phyloP scores from a whole-genome alignment of 1,139 yeast genomes.

The Suhomyces bolitotheri region DNA sequence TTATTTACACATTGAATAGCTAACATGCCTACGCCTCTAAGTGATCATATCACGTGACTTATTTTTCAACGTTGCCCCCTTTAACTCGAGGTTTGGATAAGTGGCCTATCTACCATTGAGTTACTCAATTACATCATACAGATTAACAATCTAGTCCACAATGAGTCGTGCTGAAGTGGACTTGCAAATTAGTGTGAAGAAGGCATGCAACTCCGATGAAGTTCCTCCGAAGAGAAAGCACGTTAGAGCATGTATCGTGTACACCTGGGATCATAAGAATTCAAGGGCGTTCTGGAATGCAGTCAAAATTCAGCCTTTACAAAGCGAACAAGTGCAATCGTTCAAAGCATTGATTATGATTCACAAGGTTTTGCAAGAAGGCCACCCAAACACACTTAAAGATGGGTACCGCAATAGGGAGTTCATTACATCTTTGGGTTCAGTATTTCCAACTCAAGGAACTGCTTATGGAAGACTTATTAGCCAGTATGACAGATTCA shows the following conservation, averaged over 20 bases:
- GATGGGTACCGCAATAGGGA: constrained; percentile 77
- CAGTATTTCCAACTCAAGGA: constrained; percentile 44
- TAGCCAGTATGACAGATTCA: constrained; percentile 69
- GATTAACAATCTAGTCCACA: constrained; percentile 4
- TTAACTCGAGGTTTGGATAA: constrained; percentile 2
- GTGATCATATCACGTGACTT: constrained; percentile 7
- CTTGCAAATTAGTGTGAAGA: constrained; percentile 68
- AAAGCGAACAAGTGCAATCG: constrained; percentile 76
- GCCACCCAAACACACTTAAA: constrained; percentile 80
- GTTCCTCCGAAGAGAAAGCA: constrained; percentile 95
- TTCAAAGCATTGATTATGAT: constrained; percentile 87
- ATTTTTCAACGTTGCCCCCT: constrained; percentile 8
- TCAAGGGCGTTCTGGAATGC: constrained; percentile 87
- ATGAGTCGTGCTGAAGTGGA: constrained; percentile 61
- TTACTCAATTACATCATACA: background rate
- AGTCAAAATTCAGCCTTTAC: constrained; percentile 76
- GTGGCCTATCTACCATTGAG: too few relatives aligned
- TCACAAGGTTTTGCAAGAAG: constrained; percentile 95
- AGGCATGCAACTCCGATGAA: constrained; percentile 86
- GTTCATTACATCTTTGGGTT: constrained; percentile 42
- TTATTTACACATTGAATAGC: too few relatives aligned
- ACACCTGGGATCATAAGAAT: constrained; percentile 93
- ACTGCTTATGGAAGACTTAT: constrained; percentile 72
- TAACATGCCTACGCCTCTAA: too few relatives aligned
- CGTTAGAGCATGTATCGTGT: constrained; percentile 90